Percentiles rank a stretch among this genome's conserved stretches.
phyloP scores from a whole-genome alignment of 257 asterid genomes.

The Cordia subcordata region DNA sequence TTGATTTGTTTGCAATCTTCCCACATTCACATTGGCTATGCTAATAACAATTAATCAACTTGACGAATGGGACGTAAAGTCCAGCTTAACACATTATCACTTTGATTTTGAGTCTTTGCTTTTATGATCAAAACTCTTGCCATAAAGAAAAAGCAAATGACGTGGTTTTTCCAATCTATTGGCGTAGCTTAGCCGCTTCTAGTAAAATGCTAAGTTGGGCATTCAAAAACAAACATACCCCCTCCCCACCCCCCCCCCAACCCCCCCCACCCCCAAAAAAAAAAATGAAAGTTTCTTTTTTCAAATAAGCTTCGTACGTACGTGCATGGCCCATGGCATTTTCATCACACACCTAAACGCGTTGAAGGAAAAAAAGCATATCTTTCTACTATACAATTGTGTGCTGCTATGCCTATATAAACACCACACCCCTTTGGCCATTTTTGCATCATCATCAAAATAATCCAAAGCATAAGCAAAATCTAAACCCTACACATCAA shows the following conservation, averaged over 20 bases:
- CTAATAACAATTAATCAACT: no score
- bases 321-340: constrained; percentile 22
- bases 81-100: no score
- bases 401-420: constrained; percentile 23
- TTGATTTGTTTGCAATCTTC: no score
- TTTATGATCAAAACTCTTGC: neutral
- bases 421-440: neutral
- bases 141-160: neutral
- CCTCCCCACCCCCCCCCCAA: no score
- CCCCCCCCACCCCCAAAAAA: no score
- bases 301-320: constrained; percentile 13
- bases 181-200: neutral
- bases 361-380: no score
- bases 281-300: constrained; percentile 9
- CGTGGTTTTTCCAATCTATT: neutral
- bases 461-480: neutral
- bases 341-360: constrained; percentile 1
- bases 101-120: neutral
- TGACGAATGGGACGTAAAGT: no score
- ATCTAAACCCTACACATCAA: no score
- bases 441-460: constrained; percentile 10
- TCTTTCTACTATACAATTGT: no score
- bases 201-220: neutral
- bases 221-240: constrained; percentile 8
- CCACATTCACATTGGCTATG: no score